Conservation (phyloP, 2,329 filamentous ascomycete genomes). For the Pyrenophora graminea region DNA sequence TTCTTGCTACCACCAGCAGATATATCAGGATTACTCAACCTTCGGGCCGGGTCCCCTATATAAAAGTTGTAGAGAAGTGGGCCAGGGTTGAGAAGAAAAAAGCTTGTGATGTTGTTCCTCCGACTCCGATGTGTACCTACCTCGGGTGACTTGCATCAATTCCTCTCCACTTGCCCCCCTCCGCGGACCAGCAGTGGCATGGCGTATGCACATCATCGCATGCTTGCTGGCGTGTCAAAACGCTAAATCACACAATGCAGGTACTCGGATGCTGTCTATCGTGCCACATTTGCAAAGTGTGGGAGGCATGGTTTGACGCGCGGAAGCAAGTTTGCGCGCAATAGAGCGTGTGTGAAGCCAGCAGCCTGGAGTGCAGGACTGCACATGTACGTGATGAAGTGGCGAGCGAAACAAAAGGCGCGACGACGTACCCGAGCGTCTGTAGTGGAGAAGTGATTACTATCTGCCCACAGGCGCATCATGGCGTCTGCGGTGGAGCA, state of each 20-base stretch:
- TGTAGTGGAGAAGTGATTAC: background rate
- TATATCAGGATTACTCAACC: too few relatives aligned
- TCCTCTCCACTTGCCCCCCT: too few relatives aligned
- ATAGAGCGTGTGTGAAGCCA: constrained; percentile 1
- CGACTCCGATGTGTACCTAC: too few relatives aligned
- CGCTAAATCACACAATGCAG: background rate
- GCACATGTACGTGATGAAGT: constrained; percentile 1
- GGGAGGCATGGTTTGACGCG: background rate
- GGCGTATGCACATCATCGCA: background rate
- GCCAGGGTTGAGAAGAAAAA: too few relatives aligned
- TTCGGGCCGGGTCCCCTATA: too few relatives aligned
- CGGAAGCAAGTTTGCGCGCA: constrained; percentile 8
- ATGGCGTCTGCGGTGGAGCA: background rate
- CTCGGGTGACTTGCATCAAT: too few relatives aligned
- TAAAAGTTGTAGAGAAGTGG: too few relatives aligned
- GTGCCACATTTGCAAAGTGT: background rate
- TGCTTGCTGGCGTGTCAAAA: background rate
- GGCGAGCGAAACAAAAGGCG: background rate
- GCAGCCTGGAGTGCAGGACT: background rate
- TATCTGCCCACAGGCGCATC: too few relatives aligned
- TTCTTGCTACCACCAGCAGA: too few relatives aligned
- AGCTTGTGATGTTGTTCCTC: too few relatives aligned
- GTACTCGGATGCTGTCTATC: background rate
- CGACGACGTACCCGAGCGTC: constrained; percentile 4
- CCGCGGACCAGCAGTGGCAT: background rate